Evolutionary conservation across 2,329 filamentous ascomycete genomes (phyloP), one percentile per base, ranked within the genome.

Genomic region (Mollisia scopiformis): DNA sequence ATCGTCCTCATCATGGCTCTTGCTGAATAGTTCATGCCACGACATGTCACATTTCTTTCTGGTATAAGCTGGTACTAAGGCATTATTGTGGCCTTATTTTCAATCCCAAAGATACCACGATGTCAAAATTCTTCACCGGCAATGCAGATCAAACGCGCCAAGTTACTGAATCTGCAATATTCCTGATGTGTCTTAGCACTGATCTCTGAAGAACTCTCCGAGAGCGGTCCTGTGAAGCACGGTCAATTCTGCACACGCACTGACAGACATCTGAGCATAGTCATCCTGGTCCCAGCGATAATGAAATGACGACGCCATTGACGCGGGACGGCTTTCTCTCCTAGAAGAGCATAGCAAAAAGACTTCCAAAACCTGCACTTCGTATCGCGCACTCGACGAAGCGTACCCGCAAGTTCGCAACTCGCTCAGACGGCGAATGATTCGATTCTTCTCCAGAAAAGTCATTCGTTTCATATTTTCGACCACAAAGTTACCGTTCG

Each of bases 181-280:
- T 28, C 49, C 21, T 11, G 30, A 25, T 6, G 23, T 46, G 46
- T 21, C 49, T 33, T 33, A 51, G 14, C 28, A 51, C 49, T 51
- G 49, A 51, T 51, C 49, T 51, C 8, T 51, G 49, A 51, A 51
- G 7, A 51, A 51, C 49, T 33, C 49, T 23, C 49, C 49, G 28
- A 51, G 47, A 3, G 41, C n/a, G 47, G 47, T 16, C 41, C 47
- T 31, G 16, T 50, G 47, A 50, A 50, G 49, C 49, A 51, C 49
- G 49, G 49, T 23, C 28, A 11, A 27, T 46, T 51, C 27, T n/a
- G 21, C 47, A 14, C 47, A 51, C 47, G 27, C 47, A 51, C 27
- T 31, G 47, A 51, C 49, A 33, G 33, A 50, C 27, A 49, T 49
- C 43, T 49, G 43, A 27, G 43, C 27, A 11, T n/a, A 47, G 28